These are phyloP conservation scores for Sequoiadendron giganteum DNA, from an alignment of 75 land plant genomes.

Conservation along the genomic window DNA sequence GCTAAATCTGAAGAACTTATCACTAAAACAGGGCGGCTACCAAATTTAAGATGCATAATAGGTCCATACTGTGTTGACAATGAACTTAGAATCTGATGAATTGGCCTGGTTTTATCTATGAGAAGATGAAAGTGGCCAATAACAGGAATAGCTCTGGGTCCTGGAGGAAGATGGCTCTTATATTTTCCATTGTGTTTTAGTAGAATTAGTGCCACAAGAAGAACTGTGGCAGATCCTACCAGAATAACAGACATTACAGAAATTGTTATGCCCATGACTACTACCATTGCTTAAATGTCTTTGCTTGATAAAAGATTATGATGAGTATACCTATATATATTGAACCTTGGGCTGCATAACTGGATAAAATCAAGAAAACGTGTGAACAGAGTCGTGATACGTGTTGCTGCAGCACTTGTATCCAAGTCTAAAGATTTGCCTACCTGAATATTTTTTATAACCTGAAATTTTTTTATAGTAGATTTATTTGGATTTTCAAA, in stretches of 20 bases:
- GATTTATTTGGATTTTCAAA: no score
- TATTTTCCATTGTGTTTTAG: neutral
- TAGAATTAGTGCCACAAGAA: neutral
- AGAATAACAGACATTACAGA: neutral
- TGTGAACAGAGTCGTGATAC: no score
- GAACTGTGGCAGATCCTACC: neutral
- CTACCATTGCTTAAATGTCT: neutral
- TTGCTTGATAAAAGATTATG: no score
- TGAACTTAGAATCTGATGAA: neutral
- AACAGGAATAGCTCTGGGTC: neutral
- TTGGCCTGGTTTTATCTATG: neutral
- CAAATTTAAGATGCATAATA: slow-evolving; percentile 7
- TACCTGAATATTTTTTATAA: no score
- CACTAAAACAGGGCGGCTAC: slow-evolving; percentile 18
- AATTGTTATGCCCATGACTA: neutral
- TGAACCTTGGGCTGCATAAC: no score
- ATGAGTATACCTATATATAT: no score
- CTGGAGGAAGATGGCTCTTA: neutral
- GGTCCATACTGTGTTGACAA: neutral
- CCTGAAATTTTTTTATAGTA: no score
- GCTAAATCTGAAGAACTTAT: slow-evolving; percentile 26
- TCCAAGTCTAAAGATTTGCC: no score
- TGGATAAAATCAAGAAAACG: no score
- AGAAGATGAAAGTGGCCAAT: slow-evolving; percentile 5
- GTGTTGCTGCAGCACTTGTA: no score